Conservation (phyloP, 2,329 filamentous ascomycete genomes). For the Fusarium buharicum region DNA sequence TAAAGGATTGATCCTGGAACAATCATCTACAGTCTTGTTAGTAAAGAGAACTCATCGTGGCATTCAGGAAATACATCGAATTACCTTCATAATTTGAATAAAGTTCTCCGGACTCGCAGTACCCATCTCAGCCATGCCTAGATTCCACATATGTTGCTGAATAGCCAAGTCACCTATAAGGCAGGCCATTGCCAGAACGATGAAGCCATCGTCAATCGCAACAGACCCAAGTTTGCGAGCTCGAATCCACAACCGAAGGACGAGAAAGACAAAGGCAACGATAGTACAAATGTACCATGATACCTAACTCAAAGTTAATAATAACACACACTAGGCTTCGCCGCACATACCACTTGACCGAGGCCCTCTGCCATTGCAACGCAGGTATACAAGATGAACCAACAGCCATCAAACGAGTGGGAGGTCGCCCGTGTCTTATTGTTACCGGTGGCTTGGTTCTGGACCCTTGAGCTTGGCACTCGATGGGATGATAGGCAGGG, state of each 20-base stretch:
- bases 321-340: neutral
- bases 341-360: conserved; percentile 40
- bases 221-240: conserved; percentile 28
- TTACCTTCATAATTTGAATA: conserved; percentile 43
- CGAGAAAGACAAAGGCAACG: conserved; percentile 34
- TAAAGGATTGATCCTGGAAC: conserved; percentile 55
- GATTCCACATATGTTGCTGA: conserved; percentile 42
- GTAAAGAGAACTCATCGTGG: accelerated
- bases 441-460: neutral
- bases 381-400: conserved; percentile 13
- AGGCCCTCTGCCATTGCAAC: conserved; percentile 41
- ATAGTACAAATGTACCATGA: conserved; percentile 42
- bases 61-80: neutral
- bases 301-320: conserved; percentile 18
- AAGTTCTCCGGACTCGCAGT: conserved; percentile 39
- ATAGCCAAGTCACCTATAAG: conserved; percentile 39
- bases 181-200: conserved; percentile 33
- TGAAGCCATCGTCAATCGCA: conserved; percentile 34
- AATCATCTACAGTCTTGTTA: conserved; percentile 49
- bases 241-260: conserved; percentile 37
- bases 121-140: conserved; percentile 43
- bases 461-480: neutral
- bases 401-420: neutral
- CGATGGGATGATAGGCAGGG: conserved; percentile 1
- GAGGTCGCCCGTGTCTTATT: conserved; percentile 33